These are phyloP conservation scores for Populus ilicifolia DNA, from an alignment of 345 rosid species.

Conservation along the genomic window DNA sequence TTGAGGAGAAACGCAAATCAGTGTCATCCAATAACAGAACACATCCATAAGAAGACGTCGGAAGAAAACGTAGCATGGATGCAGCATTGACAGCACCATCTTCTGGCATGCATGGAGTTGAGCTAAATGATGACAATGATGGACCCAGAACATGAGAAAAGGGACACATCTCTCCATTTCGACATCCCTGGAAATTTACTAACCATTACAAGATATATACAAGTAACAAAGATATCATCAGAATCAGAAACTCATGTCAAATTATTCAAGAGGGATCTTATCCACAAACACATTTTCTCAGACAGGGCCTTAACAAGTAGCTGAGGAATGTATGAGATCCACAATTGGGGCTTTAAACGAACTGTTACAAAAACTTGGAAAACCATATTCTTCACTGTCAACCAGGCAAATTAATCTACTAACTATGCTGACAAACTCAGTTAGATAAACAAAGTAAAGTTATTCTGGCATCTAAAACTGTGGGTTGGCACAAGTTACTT, in stretches of 20 bases:
- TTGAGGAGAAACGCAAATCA: slow-evolving; percentile 55
- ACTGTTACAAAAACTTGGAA: not conserved
- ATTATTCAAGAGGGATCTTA: not conserved
- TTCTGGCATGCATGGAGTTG: slow-evolving; percentile 52
- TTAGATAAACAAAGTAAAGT: not conserved
- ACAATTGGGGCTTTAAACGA: not conserved
- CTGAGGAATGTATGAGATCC: not conserved
- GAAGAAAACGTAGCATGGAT: slow-evolving; percentile 48
- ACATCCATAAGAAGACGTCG: slow-evolving; percentile 43
- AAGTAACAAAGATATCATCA: not conserved
- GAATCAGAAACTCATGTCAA: not conserved
- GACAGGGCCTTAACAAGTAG: not conserved
- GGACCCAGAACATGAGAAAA: slow-evolving; percentile 57
- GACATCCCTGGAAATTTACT: slow-evolving; percentile 67
- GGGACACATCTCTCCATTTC: slow-evolving; percentile 63
- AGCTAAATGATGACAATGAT: slow-evolving; percentile 18
- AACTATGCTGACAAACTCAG: not conserved
- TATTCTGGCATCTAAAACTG: not conserved
- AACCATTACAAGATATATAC: slow-evolving; percentile 13
- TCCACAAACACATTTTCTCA: not conserved
- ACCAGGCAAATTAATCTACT: not conserved
- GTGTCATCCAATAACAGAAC: slow-evolving; percentile 71
- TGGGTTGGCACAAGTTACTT: not conserved
- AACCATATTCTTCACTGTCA: not conserved
- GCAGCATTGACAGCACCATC: slow-evolving; percentile 39